phyloP scores from a whole-genome alignment of 176 grass and related monocot species.

The Raddia guianensis region DNA sequence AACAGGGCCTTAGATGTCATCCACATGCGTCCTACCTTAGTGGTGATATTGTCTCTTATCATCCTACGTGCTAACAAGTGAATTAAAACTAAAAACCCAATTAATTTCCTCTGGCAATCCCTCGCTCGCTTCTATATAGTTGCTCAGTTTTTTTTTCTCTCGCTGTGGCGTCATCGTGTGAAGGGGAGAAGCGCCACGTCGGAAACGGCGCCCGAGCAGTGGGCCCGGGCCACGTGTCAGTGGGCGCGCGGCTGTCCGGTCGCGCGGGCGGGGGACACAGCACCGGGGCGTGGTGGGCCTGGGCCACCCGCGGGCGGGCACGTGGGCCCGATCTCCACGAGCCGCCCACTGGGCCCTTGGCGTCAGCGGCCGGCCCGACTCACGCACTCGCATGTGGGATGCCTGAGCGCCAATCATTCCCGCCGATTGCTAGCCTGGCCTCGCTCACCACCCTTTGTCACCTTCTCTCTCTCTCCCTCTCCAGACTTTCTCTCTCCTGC shows the following conservation, averaged over 20 bases:
- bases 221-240: not conserved
- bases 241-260: not conserved
- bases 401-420: too few species aligned
- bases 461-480: not conserved
- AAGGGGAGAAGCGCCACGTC: not conserved
- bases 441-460: not conserved
- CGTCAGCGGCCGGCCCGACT: not conserved
- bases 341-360: not conserved
- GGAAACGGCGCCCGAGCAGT: not conserved
- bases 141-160: not conserved
- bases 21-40: too few species aligned
- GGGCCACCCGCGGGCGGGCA: not conserved
- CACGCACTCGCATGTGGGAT: too few species aligned
- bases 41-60: too few species aligned
- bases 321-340: not conserved
- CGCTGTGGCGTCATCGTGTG: not conserved
- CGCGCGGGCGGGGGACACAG: not conserved
- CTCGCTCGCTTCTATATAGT: not conserved
- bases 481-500: too few species aligned
- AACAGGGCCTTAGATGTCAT: too few species aligned
- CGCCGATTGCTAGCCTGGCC: conserved; percentile 15
- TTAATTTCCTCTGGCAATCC: too few species aligned
- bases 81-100: too few species aligned
- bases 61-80: too few species aligned
- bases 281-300: not conserved